Evolutionary conservation across 2,329 filamentous ascomycete species (phyloP).

Genomic region (Fonsecaea multimorphosa): DNA sequence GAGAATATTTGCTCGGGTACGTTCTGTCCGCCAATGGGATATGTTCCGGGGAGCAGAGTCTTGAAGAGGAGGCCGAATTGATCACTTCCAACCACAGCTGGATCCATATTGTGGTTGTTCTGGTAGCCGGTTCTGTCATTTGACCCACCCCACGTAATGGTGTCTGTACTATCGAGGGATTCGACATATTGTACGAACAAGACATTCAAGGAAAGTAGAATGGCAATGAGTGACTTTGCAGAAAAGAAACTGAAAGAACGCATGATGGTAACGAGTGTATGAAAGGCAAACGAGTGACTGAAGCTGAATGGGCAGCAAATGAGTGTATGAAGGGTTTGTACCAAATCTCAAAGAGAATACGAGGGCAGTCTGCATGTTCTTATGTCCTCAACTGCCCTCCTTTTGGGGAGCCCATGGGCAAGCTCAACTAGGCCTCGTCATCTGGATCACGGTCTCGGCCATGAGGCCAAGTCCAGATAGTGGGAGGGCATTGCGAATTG

Average conservation of each 20-base stretch:
- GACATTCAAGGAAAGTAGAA: conserved; percentile 19
- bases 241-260: conserved; percentile 7
- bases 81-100: conserved; percentile 60
- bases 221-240: conserved; percentile 22
- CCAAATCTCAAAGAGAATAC: neutral
- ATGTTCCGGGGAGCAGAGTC: conserved; percentile 58
- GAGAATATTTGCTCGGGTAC: conserved; percentile 60
- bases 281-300: conserved; percentile 17
- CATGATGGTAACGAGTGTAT: conserved; percentile 26
- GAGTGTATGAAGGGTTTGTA: conserved; percentile 11
- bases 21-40: conserved; percentile 47
- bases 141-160: conserved; percentile 36
- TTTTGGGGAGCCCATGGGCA: neutral
- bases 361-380: neutral
- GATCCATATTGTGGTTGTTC: conserved; percentile 68
- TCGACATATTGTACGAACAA: conserved; percentile 23
- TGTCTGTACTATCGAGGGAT: conserved; percentile 33
- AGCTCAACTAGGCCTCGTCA: neutral
- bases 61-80: conserved; percentile 54
- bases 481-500: conserved; percentile 1
- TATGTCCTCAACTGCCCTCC: neutral
- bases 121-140: conserved; percentile 39
- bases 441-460: conserved; percentile 19
- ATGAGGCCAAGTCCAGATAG: conserved; percentile 4
- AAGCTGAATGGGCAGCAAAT: conserved; percentile 4